Percentiles rank a stretch among this genome's conserved stretches.
These are phyloP conservation scores for Penicillium sp. DNA, from an alignment of 2,329 filamentous ascomycete species.

Conservation along the genomic window DNA sequence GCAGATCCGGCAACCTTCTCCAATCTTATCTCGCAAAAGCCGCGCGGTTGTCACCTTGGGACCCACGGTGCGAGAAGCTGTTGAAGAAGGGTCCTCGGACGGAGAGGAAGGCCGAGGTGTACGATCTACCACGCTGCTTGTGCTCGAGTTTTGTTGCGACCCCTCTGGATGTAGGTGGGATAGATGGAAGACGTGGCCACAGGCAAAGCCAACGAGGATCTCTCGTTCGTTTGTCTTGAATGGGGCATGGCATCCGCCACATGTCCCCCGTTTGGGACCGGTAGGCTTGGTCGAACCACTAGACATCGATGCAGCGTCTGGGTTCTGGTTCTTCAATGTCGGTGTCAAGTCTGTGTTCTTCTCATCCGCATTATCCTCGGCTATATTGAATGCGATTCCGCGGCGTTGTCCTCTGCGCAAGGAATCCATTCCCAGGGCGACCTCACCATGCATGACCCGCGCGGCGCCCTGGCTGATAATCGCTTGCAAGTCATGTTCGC, in stretches of 20 bases:
- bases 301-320: conserved; percentile 9
- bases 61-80: conserved; percentile 62
- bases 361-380: conserved; percentile 27
- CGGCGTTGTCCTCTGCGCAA: conserved; percentile 77
- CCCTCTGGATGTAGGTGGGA: conserved; percentile 55
- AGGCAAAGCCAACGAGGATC: conserved; percentile 66
- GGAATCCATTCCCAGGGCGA: conserved; percentile 77
- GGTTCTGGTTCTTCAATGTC: conserved; percentile 13
- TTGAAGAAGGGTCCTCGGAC: conserved; percentile 29
- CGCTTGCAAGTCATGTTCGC: conserved; percentile 93
- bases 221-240: conserved; percentile 50
- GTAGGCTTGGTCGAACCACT: conserved; percentile 7
- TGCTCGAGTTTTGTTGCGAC: conserved; percentile 19
- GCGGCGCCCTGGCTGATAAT: conserved; percentile 91
- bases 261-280: conserved; percentile 28
- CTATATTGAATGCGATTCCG: conserved; percentile 85
- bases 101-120: conserved; percentile 26
- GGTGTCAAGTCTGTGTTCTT: conserved; percentile 12
- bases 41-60: conserved; percentile 86
- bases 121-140: conserved; percentile 21
- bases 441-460: conserved; percentile 81
- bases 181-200: conserved; percentile 68
- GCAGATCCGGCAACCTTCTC: conserved; percentile 44
- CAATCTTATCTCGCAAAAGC: conserved; percentile 69
- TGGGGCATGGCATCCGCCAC: conserved; percentile 40